These are phyloP conservation scores for Bonnemaisonia californica DNA, from an alignment of 31 red algal genomes.

Conservation along the genomic window DNA sequence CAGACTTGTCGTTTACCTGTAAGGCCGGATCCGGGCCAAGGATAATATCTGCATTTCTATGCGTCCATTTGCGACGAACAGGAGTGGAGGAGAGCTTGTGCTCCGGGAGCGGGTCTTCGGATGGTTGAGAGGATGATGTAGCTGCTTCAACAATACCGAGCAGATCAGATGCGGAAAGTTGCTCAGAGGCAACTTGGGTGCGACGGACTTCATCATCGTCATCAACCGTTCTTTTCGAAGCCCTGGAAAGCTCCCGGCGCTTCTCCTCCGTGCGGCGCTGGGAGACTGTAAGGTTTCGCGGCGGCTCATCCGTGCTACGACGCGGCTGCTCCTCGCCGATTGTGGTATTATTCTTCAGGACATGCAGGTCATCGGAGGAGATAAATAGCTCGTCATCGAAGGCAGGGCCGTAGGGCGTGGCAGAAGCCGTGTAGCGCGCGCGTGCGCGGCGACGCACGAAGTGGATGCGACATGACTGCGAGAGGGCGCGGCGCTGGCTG, in stretches of 20 bases:
- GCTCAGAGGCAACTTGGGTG: constrained; percentile 22
- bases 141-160: constrained; percentile 24
- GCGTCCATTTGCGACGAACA: not conserved
- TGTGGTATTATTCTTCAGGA: not conserved
- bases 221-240: not conserved
- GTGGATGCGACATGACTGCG: not conserved
- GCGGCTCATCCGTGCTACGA: not conserved
- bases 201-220: constrained; percentile 39
- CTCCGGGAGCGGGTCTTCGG: no score
- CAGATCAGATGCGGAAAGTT: constrained; percentile 39
- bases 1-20: not conserved
- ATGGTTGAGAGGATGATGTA: not conserved
- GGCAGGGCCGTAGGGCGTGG: constrained; percentile 4
- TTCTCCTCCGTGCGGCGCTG: constrained; percentile 3
- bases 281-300: not conserved
- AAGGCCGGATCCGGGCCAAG: not conserved
- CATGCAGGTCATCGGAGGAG: constrained; percentile 8
- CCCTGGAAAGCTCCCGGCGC: not conserved
- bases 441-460: not conserved
- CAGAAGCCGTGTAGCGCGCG: not conserved
- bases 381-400: constrained; percentile 48
- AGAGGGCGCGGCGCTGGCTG: not conserved
- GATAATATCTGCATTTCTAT: not conserved
- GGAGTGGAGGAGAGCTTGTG: no score
- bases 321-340: not conserved